These are phyloP conservation scores for Telopea speciosissima DNA, from an alignment of 177 flowering plant species.

Conservation along the genomic window DNA sequence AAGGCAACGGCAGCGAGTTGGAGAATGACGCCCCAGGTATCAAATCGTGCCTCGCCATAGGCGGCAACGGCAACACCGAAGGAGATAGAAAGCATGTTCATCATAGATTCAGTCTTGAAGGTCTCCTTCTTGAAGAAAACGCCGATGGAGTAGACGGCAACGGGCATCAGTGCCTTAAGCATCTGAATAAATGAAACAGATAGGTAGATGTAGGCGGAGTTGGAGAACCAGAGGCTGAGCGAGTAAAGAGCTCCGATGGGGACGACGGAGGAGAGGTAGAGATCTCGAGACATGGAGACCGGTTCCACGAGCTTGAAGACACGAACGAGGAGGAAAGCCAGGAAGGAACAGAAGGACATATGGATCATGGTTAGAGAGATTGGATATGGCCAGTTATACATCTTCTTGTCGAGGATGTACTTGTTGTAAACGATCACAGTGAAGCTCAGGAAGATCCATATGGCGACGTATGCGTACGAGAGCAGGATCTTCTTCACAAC, in stretches of 20 bases:
- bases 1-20: constrained; percentile 50
- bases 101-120: constrained; percentile 33
- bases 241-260: constrained; percentile 61
- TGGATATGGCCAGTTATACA: constrained; percentile 62
- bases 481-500: constrained; percentile 39
- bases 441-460: constrained; percentile 58
- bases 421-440: constrained; percentile 57
- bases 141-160: constrained; percentile 55
- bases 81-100: constrained; percentile 51
- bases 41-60: constrained; percentile 55
- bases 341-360: constrained; percentile 52
- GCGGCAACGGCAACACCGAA: constrained; percentile 61
- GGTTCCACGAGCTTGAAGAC: constrained; percentile 50
- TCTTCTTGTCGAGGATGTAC: constrained; percentile 47
- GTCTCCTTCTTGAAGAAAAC: constrained; percentile 38
- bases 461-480: constrained; percentile 38
- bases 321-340: constrained; percentile 47
- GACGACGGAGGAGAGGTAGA: constrained; percentile 47
- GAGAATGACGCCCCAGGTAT: constrained; percentile 44
- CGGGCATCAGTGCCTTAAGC: constrained; percentile 68
- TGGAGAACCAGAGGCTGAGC: constrained; percentile 50
- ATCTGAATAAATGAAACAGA: constrained; percentile 65
- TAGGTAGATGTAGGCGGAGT: constrained; percentile 58
- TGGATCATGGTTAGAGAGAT: constrained; percentile 60
- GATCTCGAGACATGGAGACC: constrained; percentile 39